Conservation (phyloP, 768 basidiomycete genomes). For the Russula sp. region DNA sequence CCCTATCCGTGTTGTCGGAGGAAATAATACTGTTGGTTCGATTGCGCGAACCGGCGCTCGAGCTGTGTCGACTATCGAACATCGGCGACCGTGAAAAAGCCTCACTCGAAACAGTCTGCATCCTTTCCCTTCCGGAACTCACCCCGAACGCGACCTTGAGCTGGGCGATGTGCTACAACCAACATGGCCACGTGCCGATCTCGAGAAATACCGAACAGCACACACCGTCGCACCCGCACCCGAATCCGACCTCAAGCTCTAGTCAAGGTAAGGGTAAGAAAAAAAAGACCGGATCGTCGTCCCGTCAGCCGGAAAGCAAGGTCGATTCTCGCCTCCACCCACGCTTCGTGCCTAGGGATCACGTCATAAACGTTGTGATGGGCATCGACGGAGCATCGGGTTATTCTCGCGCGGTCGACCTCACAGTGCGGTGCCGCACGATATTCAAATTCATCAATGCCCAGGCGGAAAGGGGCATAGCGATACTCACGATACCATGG, state of each 20-base stretch:
- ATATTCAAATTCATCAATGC: neutral
- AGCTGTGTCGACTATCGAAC: slow-evolving; percentile 14
- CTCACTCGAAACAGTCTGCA: slow-evolving; percentile 16
- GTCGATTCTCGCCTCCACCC: neutral
- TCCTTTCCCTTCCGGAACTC: slow-evolving; percentile 17
- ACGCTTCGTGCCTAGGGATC: slow-evolving; percentile 3
- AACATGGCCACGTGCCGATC: slow-evolving; percentile 19
- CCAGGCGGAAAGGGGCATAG: too few relatives aligned
- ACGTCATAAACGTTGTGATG: slow-evolving; percentile 20
- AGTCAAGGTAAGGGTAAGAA: neutral
- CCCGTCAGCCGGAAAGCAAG: neutral
- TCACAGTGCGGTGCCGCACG: slow-evolving; percentile 17
- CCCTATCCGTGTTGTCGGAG: slow-evolving; percentile 12
- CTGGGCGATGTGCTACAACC: slow-evolving; percentile 15
- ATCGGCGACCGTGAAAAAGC: neutral
- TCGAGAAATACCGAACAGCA: neutral
- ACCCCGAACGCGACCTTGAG: neutral
- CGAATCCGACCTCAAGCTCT: neutral
- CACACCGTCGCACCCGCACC: neutral
- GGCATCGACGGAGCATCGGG: neutral
- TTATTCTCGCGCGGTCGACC: slow-evolving; percentile 5
- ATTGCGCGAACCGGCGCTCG: slow-evolving; percentile 16
- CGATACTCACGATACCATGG: slow-evolving; percentile 2
- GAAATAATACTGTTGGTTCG: slow-evolving; percentile 14
- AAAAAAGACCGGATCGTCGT: neutral